Base-by-base conservation (phyloP, 495 filamentous ascomycete genomes). In the Neurospora africana region DNA sequence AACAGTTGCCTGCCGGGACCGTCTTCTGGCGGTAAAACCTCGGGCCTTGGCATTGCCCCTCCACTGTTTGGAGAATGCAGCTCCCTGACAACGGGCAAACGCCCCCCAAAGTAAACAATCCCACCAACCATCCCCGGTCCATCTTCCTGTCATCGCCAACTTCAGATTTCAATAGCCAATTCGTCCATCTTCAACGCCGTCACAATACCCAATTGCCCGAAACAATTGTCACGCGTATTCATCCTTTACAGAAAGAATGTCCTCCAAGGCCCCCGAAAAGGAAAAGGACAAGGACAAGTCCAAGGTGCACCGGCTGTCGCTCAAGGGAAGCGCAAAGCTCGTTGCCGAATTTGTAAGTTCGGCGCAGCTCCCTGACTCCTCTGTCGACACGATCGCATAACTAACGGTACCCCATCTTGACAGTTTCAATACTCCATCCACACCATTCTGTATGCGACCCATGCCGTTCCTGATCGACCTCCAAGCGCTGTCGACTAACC, bases 371-470 rank as follows among this genome's bases (percentile, higher is more conserved):
- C n/a, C 71, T n/a, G 21, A 61, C n/a, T 37, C 39, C 38, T 38
- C 40, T 27, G 39, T 0, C 0, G 4, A 53, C 30, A 2, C 27
- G 13, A 37, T 39, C 23, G 68, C 7, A 13, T 38, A 71, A 30
- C 41, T 33, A 41, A 58, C 41, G 74, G 75, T 71, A 44, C 15
- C 67, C 37, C 38, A 53, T n/a, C 58, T 7, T 17, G 23, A n/a
- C 74, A 93, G 91, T 97, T 99, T 81, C 93, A 99, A 84, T 97
- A 96, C 80, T 97, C 93, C 2, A 97, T 97, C 77, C 94, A 99
- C 78, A 97, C 93, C 2, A 97, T 98, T 43, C 85, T 99, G 89
- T 84, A 82, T 68, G 79, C 61, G 17, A 40, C 88, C 79, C 23
- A 33, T 61, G 27, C 76, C 84, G 73, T 68, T 7, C 0, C 5